These are phyloP conservation scores for Globisporangium nodosum DNA, from an alignment of 352 stramenopile species.

Conservation along the genomic window DNA sequence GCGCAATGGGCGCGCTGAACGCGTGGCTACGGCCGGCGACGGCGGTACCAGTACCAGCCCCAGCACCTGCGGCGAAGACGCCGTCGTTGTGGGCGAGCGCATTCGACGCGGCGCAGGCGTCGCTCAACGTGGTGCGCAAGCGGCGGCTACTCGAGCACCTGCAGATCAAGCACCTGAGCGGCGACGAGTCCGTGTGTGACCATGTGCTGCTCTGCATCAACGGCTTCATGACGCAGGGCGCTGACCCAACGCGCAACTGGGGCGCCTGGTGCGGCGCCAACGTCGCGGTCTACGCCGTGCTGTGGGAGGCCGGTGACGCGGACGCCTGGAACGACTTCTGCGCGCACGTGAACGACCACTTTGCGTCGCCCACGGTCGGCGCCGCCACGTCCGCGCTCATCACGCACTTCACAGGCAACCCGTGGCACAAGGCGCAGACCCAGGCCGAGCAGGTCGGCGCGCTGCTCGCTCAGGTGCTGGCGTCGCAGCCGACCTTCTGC, in stretches of 20 bases:
- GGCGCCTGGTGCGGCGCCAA: constrained; percentile 31
- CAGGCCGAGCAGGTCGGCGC: constrained; percentile 76
- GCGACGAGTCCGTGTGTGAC: constrained; percentile 44
- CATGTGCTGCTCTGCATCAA: constrained; percentile 81
- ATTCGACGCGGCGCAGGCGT: constrained; percentile 67
- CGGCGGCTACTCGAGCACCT: constrained; percentile 66
- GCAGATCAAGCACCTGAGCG: constrained; percentile 53
- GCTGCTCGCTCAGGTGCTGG: constrained; percentile 63
- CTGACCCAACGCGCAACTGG: constrained; percentile 66
- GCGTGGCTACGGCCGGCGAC: constrained; percentile 46
- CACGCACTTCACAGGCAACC: constrained; percentile 74
- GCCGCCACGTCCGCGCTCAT: constrained; percentile 51
- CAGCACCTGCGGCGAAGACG: not conserved
- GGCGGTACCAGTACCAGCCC: constrained; percentile 4
- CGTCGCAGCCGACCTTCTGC: constrained; percentile 38
- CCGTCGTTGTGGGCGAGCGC: constrained; percentile 61
- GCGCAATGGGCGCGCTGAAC: constrained; percentile 60
- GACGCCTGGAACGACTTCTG: constrained; percentile 78
- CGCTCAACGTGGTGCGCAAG: constrained; percentile 62
- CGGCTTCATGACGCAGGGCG: constrained; percentile 82
- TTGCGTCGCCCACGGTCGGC: constrained; percentile 21
- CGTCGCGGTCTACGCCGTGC: constrained; percentile 57
- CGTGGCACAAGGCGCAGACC: constrained; percentile 79
- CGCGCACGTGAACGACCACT: constrained; percentile 60
- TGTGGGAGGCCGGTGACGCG: constrained; percentile 74